Percentiles rank a stretch among this genome's conserved stretches.
phyloP scores from a whole-genome alignment of 208 protist genomes.

The Trypanosoma conorhini region DNA sequence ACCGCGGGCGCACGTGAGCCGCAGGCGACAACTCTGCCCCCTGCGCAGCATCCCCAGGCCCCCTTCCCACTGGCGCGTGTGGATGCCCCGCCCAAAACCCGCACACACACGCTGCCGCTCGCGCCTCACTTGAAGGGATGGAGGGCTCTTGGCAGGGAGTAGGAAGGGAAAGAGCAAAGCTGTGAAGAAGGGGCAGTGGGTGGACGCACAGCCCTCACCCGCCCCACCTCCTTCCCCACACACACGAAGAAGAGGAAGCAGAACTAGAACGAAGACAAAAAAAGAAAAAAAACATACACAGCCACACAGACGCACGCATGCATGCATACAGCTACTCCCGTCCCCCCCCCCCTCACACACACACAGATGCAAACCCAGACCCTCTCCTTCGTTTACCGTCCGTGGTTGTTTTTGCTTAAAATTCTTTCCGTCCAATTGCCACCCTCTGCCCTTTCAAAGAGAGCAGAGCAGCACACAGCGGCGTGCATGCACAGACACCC shows the following conservation, averaged over 20 bases:
- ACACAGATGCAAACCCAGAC: not conserved
- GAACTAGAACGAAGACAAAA: not conserved
- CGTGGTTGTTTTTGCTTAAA: not conserved
- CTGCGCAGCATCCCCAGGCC: not conserved
- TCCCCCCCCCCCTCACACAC: not conserved
- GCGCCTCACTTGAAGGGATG: not conserved
- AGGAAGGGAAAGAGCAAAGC: not conserved
- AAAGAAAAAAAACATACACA: conserved; percentile 2
- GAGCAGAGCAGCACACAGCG: not conserved
- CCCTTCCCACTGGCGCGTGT: not conserved
- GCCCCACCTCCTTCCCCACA: not conserved
- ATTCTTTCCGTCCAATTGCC: not conserved
- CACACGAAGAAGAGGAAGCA: not conserved
- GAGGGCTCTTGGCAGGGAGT: not conserved
- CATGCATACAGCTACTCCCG: not conserved
- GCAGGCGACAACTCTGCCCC: not conserved
- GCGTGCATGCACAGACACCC: not conserved
- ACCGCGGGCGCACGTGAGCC: not conserved
- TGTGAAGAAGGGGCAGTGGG: not conserved
- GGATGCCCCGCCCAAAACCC: not conserved
- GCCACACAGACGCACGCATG: not conserved
- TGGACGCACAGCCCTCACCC: not conserved
- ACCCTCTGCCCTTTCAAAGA: not conserved
- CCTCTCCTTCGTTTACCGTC: not conserved
- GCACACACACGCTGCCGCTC: not conserved